Percentiles rank a stretch among this genome's conserved stretches.
phyloP scores from a whole-genome alignment of 352 stramenopile genomes.

The Globisporangium okanoganense region DNA sequence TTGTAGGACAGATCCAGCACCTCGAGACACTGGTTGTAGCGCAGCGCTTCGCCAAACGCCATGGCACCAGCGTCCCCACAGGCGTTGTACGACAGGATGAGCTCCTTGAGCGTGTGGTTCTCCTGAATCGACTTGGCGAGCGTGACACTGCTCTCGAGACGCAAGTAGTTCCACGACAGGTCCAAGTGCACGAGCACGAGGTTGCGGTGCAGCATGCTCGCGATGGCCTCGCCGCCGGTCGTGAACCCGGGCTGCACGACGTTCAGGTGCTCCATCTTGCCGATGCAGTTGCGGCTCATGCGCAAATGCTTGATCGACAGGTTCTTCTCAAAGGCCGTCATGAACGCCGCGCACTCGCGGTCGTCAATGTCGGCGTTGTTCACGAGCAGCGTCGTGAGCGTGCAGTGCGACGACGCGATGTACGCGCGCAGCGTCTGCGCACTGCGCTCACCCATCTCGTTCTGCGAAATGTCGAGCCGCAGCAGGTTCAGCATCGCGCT shows the following conservation, averaged over 20 bases:
- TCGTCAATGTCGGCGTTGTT: conserved; percentile 89
- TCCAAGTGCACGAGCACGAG: conserved; percentile 73
- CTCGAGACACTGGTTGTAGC: conserved; percentile 55
- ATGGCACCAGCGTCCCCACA: conserved; percentile 70
- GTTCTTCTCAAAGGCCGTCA: conserved; percentile 82
- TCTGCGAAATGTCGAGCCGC: conserved; percentile 69
- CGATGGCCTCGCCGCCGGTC: conserved; percentile 86
- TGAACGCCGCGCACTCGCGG: conserved; percentile 79
- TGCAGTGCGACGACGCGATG: conserved; percentile 53
- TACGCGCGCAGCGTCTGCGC: conserved; percentile 56
- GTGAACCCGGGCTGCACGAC: conserved; percentile 81
- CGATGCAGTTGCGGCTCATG: conserved; percentile 86
- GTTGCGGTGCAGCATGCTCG: conserved; percentile 83
- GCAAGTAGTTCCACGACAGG: conserved; percentile 88
- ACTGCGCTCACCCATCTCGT: conserved; percentile 55
- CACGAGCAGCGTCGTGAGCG: conserved; percentile 59
- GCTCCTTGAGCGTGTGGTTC: conserved; percentile 60
- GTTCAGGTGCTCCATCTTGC: conserved; percentile 86
- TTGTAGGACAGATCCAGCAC: conserved; percentile 75
- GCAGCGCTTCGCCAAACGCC: conserved; percentile 71
- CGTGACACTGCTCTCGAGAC: conserved; percentile 70
- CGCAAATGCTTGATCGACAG: conserved; percentile 62
- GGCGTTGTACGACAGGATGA: conserved; percentile 75
- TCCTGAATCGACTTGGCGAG: conserved; percentile 59
- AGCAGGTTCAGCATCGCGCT: conserved; percentile 45